Percentiles rank a stretch among this genome's conserved stretches.
phyloP scores from a whole-genome alignment of 306 rosid species.

The Prinsepia uniflora region DNA sequence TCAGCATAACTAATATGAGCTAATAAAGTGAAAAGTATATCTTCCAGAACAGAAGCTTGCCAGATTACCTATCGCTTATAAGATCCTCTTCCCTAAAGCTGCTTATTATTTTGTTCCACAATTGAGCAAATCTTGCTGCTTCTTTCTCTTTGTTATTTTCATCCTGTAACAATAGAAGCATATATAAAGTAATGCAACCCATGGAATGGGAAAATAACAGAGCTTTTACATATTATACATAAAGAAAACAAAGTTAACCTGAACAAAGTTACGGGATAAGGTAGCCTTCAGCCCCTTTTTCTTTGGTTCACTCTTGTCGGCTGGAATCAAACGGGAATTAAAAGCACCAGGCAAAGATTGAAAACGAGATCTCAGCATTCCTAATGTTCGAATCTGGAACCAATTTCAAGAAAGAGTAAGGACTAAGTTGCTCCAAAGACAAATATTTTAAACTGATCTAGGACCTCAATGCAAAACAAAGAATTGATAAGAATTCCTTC shows the following conservation, averaged over 20 bases:
- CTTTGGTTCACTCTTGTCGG: conserved; percentile 66
- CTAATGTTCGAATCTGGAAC: conserved; percentile 86
- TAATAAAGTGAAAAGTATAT: conserved; percentile 12
- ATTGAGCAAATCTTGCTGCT: conserved; percentile 95
- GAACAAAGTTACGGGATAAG: conserved; percentile 56
- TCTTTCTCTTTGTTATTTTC: conserved; percentile 73
- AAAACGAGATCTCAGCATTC: conserved; percentile 97
- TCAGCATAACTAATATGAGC: conserved; percentile 1
- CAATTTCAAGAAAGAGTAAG: conserved; percentile 24
- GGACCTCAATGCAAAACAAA: not conserved
- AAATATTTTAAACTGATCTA: not conserved
- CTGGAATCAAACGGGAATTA: conserved; percentile 75
- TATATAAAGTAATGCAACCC: conserved; percentile 13
- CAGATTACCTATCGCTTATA: conserved; percentile 62
- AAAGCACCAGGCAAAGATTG: conserved; percentile 84
- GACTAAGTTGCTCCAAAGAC: not conserved
- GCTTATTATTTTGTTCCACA: conserved; percentile 88
- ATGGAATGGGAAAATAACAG: not conserved
- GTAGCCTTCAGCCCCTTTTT: conserved; percentile 90
- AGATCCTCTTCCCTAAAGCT: conserved; percentile 98
- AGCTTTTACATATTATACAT: not conserved
- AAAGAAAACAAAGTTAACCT: conserved; percentile 31
- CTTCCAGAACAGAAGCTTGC: not conserved
- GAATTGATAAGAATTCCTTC: not conserved
- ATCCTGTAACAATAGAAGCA: conserved; percentile 35